Conservation (phyloP, 441 rosid genomes). For the Macaranga tanarius region DNA sequence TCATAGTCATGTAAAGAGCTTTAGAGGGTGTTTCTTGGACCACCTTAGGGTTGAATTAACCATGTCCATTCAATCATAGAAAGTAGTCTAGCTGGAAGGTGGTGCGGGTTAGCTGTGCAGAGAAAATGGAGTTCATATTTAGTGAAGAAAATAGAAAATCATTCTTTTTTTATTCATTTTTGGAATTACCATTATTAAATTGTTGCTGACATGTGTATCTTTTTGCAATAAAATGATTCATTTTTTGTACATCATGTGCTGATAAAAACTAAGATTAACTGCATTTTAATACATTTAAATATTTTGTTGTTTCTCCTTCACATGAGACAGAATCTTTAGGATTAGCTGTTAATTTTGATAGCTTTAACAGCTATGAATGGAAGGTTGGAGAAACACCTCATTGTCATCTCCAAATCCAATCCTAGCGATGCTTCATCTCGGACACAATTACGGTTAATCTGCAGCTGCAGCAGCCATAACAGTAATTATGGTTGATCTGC, state of each 20-base stretch:
- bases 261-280: neutral
- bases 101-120: slow-evolving; percentile 41
- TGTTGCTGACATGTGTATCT: slow-evolving; percentile 34
- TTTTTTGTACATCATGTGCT: slow-evolving; percentile 19
- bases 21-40: slow-evolving; percentile 16
- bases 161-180: slow-evolving; percentile 55
- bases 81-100: slow-evolving; percentile 29
- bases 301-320: neutral
- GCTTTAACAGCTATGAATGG: neutral
- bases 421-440: no score
- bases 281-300: neutral
- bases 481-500: no score
- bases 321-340: neutral
- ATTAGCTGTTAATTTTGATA: neutral
- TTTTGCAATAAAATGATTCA: slow-evolving; percentile 43
- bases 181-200: slow-evolving; percentile 29
- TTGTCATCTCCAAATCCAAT: no score
- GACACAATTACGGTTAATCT: no score
- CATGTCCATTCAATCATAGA: slow-evolving; percentile 17
- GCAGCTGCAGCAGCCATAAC: no score
- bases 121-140: slow-evolving; percentile 27
- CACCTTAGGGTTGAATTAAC: slow-evolving; percentile 19
- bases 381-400: no score
- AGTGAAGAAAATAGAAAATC: slow-evolving; percentile 16
- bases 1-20: slow-evolving; percentile 34